Evolutionary conservation across 495 filamentous ascomycete species (phyloP).

Genomic region (Poronia punctata): DNA sequence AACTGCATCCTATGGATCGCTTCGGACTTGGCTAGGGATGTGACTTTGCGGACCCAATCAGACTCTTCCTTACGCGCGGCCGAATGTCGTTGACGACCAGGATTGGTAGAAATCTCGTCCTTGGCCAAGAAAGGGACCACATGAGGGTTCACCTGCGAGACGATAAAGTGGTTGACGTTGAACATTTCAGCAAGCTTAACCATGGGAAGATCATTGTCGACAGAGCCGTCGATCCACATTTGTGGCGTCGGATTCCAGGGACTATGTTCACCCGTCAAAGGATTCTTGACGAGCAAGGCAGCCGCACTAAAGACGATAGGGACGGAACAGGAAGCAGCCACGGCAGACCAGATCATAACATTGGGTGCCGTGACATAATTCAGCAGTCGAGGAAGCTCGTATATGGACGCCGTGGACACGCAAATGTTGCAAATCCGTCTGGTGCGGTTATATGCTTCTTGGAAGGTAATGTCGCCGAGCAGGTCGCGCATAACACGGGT

Average conservation of each 20-base stretch:
- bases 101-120: constrained; percentile 51
- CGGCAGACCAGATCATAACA: constrained; percentile 93
- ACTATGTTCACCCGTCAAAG: constrained; percentile 64
- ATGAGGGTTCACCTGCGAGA: constrained; percentile 93
- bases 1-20: constrained; percentile 73
- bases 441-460: constrained; percentile 90
- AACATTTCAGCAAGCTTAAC: constrained; percentile 88
- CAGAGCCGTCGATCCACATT: constrained; percentile 86
- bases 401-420: constrained; percentile 79
- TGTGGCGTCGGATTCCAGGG: constrained; percentile 81
- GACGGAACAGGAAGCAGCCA: constrained; percentile 89
- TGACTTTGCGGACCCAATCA: constrained; percentile 61
- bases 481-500: constrained; percentile 70
- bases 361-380: constrained; percentile 93
- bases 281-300: constrained; percentile 76
- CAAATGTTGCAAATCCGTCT: constrained; percentile 86
- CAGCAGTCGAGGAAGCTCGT: constrained; percentile 77
- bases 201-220: constrained; percentile 93
- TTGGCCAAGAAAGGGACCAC: constrained; percentile 79
- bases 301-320: constrained; percentile 77
- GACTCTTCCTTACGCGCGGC: constrained; percentile 26
- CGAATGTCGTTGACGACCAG: constrained; percentile 33
- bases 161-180: constrained; percentile 97
- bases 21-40: constrained; percentile 74
- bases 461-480: constrained; percentile 85